Base-by-base conservation (phyloP, 2,329 filamentous ascomycete genomes). In the Nigrograna mackinnonii region DNA sequence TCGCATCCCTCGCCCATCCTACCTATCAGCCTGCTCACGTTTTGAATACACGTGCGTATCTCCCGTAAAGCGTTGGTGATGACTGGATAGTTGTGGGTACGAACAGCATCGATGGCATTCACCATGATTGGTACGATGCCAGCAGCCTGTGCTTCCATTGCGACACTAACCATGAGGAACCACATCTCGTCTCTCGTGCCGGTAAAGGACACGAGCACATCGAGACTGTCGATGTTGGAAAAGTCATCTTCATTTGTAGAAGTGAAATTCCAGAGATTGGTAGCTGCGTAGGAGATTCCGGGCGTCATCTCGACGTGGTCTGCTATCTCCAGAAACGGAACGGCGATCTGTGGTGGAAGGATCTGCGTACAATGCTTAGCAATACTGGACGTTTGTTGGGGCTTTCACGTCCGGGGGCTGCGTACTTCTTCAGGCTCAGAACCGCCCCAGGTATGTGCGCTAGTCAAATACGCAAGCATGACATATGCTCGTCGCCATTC, bases 401-500 rank as follows among this genome's bases (percentile, higher is more conserved):
- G 6, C n/a, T n/a, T n/a, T n/a, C n/a, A n/a, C n/a, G n/a, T n/a
- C n/a, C n/a, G n/a, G n/a, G n/a, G n/a, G n/a, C n/a, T n/a, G n/a
- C 70, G 55, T 57, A 89, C 87, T 70, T 91, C 83, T 47, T 79
- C 78, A 6, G 88, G 84, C 39, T 74, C 77, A 17, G 85, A 79
- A 4, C 85, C 86, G 35, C 87, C 86, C 89, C 89, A 95, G 12
- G 94, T 82, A 63, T 92, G 91, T 6, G 80, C 84, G 64, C 95
- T 87, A 0, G 87, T 77, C 37, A 91, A 75, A 51, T 91, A 88
- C 1, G 79, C 79, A 34, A 94, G 70, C 7, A 91, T 75, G 1
- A 83, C 75, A 62, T 90, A 91, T 20, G 87, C 87, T 56, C 88
- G 80, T 63, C 88, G 83, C 90, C 90, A 95, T 78, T 95, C 89